These are phyloP conservation scores for Magnusiomyces starmeri DNA, from an alignment of 1,139 yeast species.

Conservation along the genomic window DNA sequence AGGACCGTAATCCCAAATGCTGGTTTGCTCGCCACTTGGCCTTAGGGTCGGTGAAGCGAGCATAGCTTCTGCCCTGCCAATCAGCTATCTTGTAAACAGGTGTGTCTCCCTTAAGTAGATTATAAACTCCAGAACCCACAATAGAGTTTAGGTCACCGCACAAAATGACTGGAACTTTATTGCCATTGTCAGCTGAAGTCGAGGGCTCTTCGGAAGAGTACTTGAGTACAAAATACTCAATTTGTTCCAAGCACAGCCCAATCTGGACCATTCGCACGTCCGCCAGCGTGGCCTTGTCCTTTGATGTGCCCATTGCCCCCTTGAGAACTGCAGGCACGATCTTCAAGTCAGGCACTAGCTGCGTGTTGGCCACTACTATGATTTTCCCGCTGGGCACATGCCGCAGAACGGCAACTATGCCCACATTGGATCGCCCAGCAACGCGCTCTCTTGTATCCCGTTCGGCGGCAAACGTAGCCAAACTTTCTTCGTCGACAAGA, in stretches of 20 bases:
- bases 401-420: constrained; percentile 4
- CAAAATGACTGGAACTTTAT: constrained; percentile 4
- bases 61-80: constrained; percentile 6
- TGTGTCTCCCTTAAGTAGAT: neutral
- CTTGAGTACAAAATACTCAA: constrained; percentile 7
- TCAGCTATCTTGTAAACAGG: neutral
- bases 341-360: constrained; percentile 3
- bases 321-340: neutral
- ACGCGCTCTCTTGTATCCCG: constrained; percentile 6
- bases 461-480: constrained; percentile 2
- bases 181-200: neutral
- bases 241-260: constrained; percentile 8
- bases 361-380: constrained; percentile 8
- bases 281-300: neutral
- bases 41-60: constrained; percentile 3
- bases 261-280: constrained; percentile 6
- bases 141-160: constrained; percentile 6
- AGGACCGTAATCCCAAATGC: neutral
- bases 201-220: constrained; percentile 1
- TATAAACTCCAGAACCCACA: neutral
- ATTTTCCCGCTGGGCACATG: neutral
- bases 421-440: constrained; percentile 7
- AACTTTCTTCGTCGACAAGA: neutral
- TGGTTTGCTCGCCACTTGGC: neutral
- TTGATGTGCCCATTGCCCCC: neutral